Base-by-base conservation (phyloP, 1,284 basidiomycete species). In the Mrakiaceae sp. region DNA sequence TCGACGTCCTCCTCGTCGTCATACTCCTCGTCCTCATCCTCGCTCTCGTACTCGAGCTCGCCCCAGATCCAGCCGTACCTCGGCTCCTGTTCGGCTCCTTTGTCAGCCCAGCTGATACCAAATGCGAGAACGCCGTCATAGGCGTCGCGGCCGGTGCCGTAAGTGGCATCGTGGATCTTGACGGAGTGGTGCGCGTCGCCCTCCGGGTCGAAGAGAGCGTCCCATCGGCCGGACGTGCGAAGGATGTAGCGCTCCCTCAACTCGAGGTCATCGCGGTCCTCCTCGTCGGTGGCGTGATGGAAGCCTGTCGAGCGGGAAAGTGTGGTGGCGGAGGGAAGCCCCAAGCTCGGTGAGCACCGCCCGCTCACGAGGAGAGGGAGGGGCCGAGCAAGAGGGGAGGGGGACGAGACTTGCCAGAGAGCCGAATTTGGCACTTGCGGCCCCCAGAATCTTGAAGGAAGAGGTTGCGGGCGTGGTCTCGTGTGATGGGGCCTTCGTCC, bases 181-280 rank as follows among this genome's bases (percentile, higher is more conserved):
- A 58, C 57, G 12, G 14, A 27, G 39, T 62, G 47, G 43, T 27
- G 2, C 10, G 46, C 46, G 9, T 53, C 39, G 2, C 50, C 49
- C 7, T 59, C 43, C 44, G 51, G 50, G 51, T 62, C 60, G 51
- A 62, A 62, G 51, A 62, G 52, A n/a, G 60, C 53, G 47, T 62
- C 60, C 60, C 60, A 62, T 55, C 60, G n/a, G 2, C 42, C 42
- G 3, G 60, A 62, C 14, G 60, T 54, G 60, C 27, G n/a, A 16
- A 62, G 14, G 52, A 44, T 16, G 53, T 62, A 62, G 11, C 42
- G 60, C 8, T 62, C 60, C 50, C 44, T 14, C 39, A 55, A 12
- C 9, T 39, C 50, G 3, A 52, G 52, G 14, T 62, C 60, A 12
- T 55, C 52, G 39, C 11, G 43, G 8, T 62, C 60, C n/a, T 44